phyloP scores from a whole-genome alignment of 1,284 basidiomycete species.

The Porogramme epimiltina region DNA sequence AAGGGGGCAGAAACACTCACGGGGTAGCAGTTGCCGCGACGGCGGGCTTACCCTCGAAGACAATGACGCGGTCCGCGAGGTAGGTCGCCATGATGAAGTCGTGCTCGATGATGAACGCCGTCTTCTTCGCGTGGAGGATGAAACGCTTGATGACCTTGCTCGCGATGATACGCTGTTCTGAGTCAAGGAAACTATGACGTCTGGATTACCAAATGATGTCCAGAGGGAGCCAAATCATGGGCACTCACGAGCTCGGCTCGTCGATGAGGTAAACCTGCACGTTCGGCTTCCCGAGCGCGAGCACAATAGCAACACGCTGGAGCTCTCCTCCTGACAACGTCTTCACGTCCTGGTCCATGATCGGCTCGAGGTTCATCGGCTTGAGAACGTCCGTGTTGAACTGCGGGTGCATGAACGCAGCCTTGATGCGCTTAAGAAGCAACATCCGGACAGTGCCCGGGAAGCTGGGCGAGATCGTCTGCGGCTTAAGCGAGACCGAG shows the following conservation, averaged over 20 bases:
- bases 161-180: slow-evolving; percentile 97
- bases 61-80: slow-evolving; percentile 95
- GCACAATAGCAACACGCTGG: slow-evolving; percentile 92
- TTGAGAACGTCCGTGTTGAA: slow-evolving; percentile 97
- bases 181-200: slow-evolving; percentile 83
- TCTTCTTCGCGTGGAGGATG: slow-evolving; percentile 93
- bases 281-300: slow-evolving; percentile 85
- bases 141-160: slow-evolving; percentile 97
- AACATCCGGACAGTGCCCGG: slow-evolving; percentile 92
- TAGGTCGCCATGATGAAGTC: slow-evolving; percentile 99
- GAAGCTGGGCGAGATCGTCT: slow-evolving; percentile 96
- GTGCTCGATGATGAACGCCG: slow-evolving; percentile 97
- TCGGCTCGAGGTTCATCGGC: slow-evolving; percentile 90
- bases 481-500: slow-evolving; percentile 91
- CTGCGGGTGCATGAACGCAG: slow-evolving; percentile 94
- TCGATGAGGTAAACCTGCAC: slow-evolving; percentile 88
- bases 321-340: slow-evolving; percentile 96
- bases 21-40: slow-evolving; percentile 83
- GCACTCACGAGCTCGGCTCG: slow-evolving; percentile 73
- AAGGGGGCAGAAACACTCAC: slow-evolving; percentile 45
- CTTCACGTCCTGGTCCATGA: slow-evolving; percentile 96
- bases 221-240: slow-evolving; percentile 13
- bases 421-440: slow-evolving; percentile 90
- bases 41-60: slow-evolving; percentile 89
- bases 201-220: neutral